Percentiles rank a stretch among this genome's conserved stretches.
These are phyloP conservation scores for Buddleja alternifolia DNA, from an alignment of 257 asterid genomes.

Conservation along the genomic window DNA sequence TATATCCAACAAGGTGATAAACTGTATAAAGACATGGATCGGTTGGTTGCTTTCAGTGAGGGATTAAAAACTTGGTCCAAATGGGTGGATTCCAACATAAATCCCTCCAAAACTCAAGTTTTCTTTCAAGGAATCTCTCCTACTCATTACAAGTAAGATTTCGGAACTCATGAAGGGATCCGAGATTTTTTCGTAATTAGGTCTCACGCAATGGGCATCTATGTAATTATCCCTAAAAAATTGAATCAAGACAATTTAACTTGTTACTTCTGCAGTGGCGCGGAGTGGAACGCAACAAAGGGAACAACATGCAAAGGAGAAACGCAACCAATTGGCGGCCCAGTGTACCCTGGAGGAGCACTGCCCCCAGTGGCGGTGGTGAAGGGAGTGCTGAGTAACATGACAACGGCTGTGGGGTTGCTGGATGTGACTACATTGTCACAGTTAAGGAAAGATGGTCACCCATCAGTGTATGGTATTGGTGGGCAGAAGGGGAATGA, in stretches of 20 bases:
- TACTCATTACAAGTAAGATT: slow-evolving; percentile 76
- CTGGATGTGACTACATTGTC: slow-evolving; percentile 68
- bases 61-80: slow-evolving; percentile 78
- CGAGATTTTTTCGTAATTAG: too few species aligned
- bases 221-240: too few species aligned
- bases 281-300: slow-evolving; percentile 58
- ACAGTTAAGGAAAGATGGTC: slow-evolving; percentile 76
- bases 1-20: slow-evolving; percentile 55
- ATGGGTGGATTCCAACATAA: slow-evolving; percentile 71
- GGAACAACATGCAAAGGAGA: slow-evolving; percentile 52
- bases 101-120: slow-evolving; percentile 53
- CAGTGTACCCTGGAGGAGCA: slow-evolving; percentile 53
- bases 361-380: slow-evolving; percentile 61
- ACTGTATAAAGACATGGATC: slow-evolving; percentile 62
- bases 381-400: slow-evolving; percentile 54
- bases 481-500: slow-evolving; percentile 52
- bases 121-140: slow-evolving; percentile 87
- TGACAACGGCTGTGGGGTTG: slow-evolving; percentile 51
- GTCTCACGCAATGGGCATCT: too few species aligned
- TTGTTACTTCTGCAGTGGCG: slow-evolving; percentile 40
- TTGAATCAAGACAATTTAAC: neutral
- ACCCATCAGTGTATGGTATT: slow-evolving; percentile 58
- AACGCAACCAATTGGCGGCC: slow-evolving; percentile 44
- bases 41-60: slow-evolving; percentile 56
- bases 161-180: too few species aligned